These are phyloP conservation scores for Penicillium sp. DNA, from an alignment of 2,329 filamentous ascomycete species.

Conservation along the genomic window DNA sequence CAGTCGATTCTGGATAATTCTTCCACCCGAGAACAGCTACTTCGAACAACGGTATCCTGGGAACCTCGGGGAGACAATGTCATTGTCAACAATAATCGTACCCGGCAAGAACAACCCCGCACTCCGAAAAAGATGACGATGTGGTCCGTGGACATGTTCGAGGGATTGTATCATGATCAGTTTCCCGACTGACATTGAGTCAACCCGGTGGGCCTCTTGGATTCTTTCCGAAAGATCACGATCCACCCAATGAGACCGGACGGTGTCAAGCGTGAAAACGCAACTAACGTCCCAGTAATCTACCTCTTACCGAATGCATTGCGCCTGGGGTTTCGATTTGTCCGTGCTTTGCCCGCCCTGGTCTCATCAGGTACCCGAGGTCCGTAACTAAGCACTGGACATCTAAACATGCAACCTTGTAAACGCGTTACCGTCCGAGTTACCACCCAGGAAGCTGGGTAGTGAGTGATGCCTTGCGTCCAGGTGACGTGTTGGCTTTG, in stretches of 20 bases:
- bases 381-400: neutral
- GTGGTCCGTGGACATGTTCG: neutral
- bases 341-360: neutral
- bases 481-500: neutral
- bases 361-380: neutral
- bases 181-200: slow-evolving; percentile 2
- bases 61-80: neutral
- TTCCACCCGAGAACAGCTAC: neutral
- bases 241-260: slow-evolving; percentile 13
- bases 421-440: neutral
- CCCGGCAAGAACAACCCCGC: neutral
- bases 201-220: slow-evolving; percentile 12
- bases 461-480: neutral
- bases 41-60: neutral
- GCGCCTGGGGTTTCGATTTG: neutral
- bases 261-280: slow-evolving; percentile 7
- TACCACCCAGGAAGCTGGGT: neutral
- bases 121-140: neutral
- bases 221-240: slow-evolving; percentile 14
- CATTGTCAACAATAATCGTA: neutral
- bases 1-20: neutral
- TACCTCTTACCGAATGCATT: neutral
- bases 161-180: neutral
- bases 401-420: neutral
- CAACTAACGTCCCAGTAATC: slow-evolving; percentile 2